Conservation (phyloP, 257 asterid species). For the Echites panduratus region DNA sequence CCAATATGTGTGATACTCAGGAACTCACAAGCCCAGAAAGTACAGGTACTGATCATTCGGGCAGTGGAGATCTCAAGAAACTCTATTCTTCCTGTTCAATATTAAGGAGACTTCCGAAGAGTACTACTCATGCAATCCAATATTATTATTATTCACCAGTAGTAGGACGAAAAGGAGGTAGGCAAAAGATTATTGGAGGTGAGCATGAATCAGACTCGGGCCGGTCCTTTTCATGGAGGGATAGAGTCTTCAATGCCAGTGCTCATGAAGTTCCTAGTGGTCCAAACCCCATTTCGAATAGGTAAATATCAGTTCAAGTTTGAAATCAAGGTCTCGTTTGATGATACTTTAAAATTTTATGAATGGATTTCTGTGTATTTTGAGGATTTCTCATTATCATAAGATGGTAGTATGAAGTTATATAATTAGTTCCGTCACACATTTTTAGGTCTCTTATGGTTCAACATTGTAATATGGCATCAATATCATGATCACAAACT, state of each 20-base stretch:
- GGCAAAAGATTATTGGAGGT: not conserved
- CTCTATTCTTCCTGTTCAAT: not conserved
- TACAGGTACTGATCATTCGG: no score
- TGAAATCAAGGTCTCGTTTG: slow-evolving; percentile 3
- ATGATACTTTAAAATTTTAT: no score
- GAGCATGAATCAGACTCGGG: not conserved
- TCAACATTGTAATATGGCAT: not conserved
- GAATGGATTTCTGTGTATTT: slow-evolving; percentile 7
- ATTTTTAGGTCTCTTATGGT: slow-evolving; percentile 12
- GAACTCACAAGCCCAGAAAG: not conserved
- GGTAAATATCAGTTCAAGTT: slow-evolving; percentile 9
- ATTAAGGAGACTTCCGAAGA: slow-evolving; percentile 7
- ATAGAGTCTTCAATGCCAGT: slow-evolving; percentile 27
- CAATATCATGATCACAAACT: no score
- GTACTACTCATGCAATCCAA: slow-evolving; percentile 3
- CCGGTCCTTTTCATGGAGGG: slow-evolving; percentile 16
- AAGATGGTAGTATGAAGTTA: no score
- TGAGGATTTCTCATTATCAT: no score
- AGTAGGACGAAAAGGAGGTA: slow-evolving; percentile 21
- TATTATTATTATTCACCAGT: slow-evolving; percentile 9
- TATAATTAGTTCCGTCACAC: not conserved
- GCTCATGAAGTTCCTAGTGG: slow-evolving; percentile 81
- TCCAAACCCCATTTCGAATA: slow-evolving; percentile 65
- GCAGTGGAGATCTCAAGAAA: not conserved
- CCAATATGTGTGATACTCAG: slow-evolving; percentile 16